Evolutionary conservation across 441 rosid genomes (phyloP).

Genomic region (Theobroma grandiflorum): DNA sequence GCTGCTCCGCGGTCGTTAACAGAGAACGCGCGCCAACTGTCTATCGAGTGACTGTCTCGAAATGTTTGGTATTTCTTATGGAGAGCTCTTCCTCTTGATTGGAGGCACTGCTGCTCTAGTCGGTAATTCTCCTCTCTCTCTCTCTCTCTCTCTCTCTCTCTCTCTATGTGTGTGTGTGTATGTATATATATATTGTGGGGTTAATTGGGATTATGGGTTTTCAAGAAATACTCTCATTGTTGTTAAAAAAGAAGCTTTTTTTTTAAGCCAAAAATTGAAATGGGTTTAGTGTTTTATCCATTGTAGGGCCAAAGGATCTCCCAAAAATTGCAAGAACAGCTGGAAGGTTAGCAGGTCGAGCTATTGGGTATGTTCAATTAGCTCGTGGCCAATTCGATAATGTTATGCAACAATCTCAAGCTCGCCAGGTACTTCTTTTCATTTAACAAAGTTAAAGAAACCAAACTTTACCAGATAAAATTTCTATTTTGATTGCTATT

Average conservation of each 20-base stretch:
- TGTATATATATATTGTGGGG: neutral
- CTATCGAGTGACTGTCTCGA: neutral
- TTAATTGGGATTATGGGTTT: neutral
- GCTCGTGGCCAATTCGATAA: constrained; percentile 88
- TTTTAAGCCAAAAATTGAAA: constrained; percentile 18
- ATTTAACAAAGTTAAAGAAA: neutral
- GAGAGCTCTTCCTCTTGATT: constrained; percentile 73
- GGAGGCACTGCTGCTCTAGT: constrained; percentile 82
- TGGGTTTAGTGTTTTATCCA: constrained; percentile 1
- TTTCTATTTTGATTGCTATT: neutral
- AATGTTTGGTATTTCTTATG: constrained; percentile 85
- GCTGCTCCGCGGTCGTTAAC: neutral
- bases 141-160: neutral
- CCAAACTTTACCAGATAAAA: neutral
- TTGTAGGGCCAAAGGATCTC: constrained; percentile 83
- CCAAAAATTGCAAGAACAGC: constrained; percentile 73
- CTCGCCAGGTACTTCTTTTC: constrained; percentile 69
- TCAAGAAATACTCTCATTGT: neutral
- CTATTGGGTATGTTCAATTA: constrained; percentile 82
- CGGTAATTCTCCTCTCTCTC: constrained; percentile 45
- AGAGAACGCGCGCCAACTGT: neutral
- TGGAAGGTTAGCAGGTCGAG: constrained; percentile 81
- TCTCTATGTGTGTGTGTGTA: too few species aligned
- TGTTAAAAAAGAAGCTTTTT: neutral
- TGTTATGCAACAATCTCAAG: constrained; percentile 91